Percentiles rank a stretch among this genome's conserved stretches.
phyloP scores from a whole-genome alignment of 441 rosid species.

The Populus trichocarpa region DNA sequence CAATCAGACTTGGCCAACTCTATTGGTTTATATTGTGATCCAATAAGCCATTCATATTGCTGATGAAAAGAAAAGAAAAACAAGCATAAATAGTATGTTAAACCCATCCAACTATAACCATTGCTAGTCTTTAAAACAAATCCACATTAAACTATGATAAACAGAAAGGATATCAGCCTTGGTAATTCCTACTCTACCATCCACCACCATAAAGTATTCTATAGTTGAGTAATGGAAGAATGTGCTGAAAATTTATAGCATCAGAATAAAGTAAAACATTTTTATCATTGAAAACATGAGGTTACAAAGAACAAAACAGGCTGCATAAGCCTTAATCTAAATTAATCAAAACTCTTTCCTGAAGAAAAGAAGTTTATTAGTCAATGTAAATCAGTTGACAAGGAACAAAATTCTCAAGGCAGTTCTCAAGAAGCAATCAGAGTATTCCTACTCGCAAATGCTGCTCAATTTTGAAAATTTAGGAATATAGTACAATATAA shows the following conservation, averaged over 20 bases:
- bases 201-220: neutral
- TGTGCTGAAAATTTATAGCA: neutral
- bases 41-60: conserved; percentile 97
- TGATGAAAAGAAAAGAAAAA: conserved; percentile 19
- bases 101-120: neutral
- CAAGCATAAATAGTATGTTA: neutral
- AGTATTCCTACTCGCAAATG: neutral
- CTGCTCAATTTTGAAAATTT: conserved; percentile 10
- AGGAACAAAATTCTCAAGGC: neutral
- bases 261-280: neutral
- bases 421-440: neutral
- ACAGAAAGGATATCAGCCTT: neutral
- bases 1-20: conserved; percentile 95
- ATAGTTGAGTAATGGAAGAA: neutral
- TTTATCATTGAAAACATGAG: neutral
- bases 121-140: neutral
- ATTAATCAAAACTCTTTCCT: neutral
- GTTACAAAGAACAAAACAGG: neutral
- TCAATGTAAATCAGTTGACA: neutral
- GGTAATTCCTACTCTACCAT: neutral
- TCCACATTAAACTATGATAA: neutral
- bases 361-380: neutral
- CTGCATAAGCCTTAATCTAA: neutral
- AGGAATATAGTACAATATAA: neutral
- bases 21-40: too few species aligned